phyloP scores from a whole-genome alignment of 768 basidiomycete genomes.

The Thelephora aurantiotincta region DNA sequence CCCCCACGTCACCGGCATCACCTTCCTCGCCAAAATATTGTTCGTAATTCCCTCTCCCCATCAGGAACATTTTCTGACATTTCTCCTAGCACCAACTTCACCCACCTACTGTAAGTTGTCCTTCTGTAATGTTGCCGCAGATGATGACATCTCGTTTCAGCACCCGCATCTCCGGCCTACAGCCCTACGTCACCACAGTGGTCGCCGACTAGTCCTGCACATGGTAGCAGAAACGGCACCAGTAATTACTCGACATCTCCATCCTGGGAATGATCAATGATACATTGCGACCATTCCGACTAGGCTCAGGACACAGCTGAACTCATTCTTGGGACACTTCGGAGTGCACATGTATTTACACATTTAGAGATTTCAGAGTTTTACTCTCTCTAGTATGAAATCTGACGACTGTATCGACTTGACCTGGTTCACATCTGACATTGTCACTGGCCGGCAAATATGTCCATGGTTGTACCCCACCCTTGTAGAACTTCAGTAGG shows the following conservation, averaged over 20 bases:
- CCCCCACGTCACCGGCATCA: slow-evolving; percentile 87
- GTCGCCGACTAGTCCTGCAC: slow-evolving; percentile 72
- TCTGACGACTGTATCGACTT: slow-evolving; percentile 50
- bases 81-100: slow-evolving; percentile 58
- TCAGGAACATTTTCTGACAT: slow-evolving; percentile 4
- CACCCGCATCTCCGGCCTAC: slow-evolving; percentile 77
- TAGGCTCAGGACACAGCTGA: neutral
- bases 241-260: slow-evolving; percentile 34
- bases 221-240: slow-evolving; percentile 22
- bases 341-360: neutral
- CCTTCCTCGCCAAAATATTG: slow-evolving; percentile 90
- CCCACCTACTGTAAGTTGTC: slow-evolving; percentile 66
- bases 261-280: slow-evolving; percentile 37
- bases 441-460: slow-evolving; percentile 47
- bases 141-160: slow-evolving; percentile 20
- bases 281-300: neutral
- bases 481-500: slow-evolving; percentile 18
- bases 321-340: neutral
- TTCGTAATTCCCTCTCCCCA: slow-evolving; percentile 22
- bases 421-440: slow-evolving; percentile 58
- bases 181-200: slow-evolving; percentile 76
- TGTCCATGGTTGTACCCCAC: slow-evolving; percentile 73
- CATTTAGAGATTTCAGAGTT: slow-evolving; percentile 17
- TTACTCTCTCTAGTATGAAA: slow-evolving; percentile 25
- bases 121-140: neutral